Evolutionary conservation across 2,329 filamentous ascomycete species (phyloP), one percentile per base, ranked within the genome.

Genomic region (Paecilomyces sp.): DNA sequence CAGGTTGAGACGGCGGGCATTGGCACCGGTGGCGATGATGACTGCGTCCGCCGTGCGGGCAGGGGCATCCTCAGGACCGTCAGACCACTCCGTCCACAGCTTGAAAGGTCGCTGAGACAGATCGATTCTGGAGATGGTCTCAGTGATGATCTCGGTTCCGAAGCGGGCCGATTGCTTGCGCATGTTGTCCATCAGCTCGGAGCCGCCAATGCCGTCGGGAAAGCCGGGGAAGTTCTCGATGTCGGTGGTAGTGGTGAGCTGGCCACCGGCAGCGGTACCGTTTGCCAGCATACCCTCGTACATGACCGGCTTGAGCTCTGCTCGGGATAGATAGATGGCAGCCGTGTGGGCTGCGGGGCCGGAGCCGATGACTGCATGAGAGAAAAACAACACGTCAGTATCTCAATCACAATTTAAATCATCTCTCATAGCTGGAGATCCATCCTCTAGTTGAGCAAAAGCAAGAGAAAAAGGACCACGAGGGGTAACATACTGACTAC

Each of bases 251-350:
- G 95, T 99, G 58, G 95, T 99, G 67, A 99, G 84, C 83, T 99
- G 94, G 60, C 94, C 94, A 67, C 94, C 94, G 53, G 94, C 91
- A 6, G 94, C 94, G 70, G 95, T 96, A 71, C 93, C 94, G 73
- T 97, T 94, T 69, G 94, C 94, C 76, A 99, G 87, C 84, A 99
- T 96, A 68, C 94, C 94, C 80, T 99, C 94, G 75, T 97, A 99
- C 67, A 99, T 83, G 64, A 97, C 90, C 64, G 94, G 94, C 78
- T 95, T 90, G 74, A 99, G 80, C 76, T 99, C 93, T 62, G 94
- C 94, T 74, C 94, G 89, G 55, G 92, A 89, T 70, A 97, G 88
- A 79, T 99, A 99, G 74, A 99, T 87, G 76, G 94, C 94, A 63
- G 94, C 94, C 54, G 94, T 99, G 81, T 99, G 94, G 78, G 92